Evolutionary conservation across 345 rosid genomes (phyloP), one percentile per base, ranked within the genome.

Genomic region (Pugionium dolabratum): DNA sequence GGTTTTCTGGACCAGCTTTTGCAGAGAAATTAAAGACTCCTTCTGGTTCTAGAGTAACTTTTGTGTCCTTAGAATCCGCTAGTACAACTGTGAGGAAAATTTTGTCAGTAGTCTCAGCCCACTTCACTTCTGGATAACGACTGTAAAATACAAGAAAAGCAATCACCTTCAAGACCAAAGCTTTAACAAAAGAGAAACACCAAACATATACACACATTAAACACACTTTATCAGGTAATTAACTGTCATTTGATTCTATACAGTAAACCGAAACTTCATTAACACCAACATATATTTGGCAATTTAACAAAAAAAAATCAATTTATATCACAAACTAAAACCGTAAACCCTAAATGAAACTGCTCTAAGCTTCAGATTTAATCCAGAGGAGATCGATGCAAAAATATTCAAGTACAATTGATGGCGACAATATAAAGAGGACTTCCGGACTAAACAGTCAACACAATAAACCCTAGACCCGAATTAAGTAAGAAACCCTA

Each of bases 111-210:
- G 91, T 81, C 84, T 90, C 86, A 2, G 97, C 95, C 97, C 97
- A 90, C 78, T 85, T 90, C 74, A 90, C 81, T 71, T 87, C 94
- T 0, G 95, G 95, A 81, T 85, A 85, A 64, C 91, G 97, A 73
- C 97, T 90, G 67, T 42, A 56, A 67, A 42, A 54, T 3, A 57
- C 47, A 63, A 9, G 40, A 39, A 66, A 51, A 60, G 4, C 52
- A 61, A 67, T 52, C 43, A 67, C 28, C 3, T 39, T 47, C 0
- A 31, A 10, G 6, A 25, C 56, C 49, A 33, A 29, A 27, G 11
- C 5, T 28, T 48, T n/a, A 43, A 28, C 59, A 50, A 18, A 64
- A 34, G 58, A 40, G 53, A 30, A 56, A 51, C 40, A 50, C 43
- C 33, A 46, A 18, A 36, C 6, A 9, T 36, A 18, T 36, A 27